Conservation (phyloP, 2,329 filamentous ascomycete species). For the Cadophora luteo-olivacea region DNA sequence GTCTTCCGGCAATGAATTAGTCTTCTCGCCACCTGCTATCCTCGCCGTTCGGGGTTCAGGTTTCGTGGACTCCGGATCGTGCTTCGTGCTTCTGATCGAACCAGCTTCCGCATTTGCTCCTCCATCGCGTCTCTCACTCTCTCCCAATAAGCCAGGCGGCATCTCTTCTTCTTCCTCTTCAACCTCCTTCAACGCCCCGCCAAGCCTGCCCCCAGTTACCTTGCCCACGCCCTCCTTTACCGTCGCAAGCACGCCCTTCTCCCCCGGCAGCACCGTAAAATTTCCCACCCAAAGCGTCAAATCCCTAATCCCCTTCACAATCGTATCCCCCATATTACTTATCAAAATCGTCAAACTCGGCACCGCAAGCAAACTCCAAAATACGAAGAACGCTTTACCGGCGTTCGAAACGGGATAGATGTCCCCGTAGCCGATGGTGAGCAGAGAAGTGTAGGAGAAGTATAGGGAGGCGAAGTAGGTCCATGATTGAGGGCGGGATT, state of each 20-base stretch:
- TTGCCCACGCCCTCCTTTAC: slow-evolving; percentile 52
- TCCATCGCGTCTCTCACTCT: slow-evolving; percentile 27
- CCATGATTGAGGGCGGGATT: slow-evolving; percentile 60
- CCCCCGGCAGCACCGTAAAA: slow-evolving; percentile 66
- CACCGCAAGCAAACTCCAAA: slow-evolving; percentile 86
- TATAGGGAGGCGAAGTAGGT: slow-evolving; percentile 84
- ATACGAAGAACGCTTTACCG: slow-evolving; percentile 87
- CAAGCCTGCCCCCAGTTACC: slow-evolving; percentile 53
- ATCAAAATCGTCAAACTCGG: slow-evolving; percentile 90
- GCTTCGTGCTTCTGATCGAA: slow-evolving; percentile 31
- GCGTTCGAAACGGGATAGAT: slow-evolving; percentile 77
- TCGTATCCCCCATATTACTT: slow-evolving; percentile 82
- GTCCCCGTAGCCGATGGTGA: slow-evolving; percentile 90
- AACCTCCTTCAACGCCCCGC: slow-evolving; percentile 47
- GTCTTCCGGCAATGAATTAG: slow-evolving; percentile 43
- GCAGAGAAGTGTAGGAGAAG: slow-evolving; percentile 82
- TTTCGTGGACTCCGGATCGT: slow-evolving; percentile 36
- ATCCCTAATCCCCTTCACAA: slow-evolving; percentile 69
- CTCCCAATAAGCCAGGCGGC: slow-evolving; percentile 52
- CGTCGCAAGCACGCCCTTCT: slow-evolving; percentile 55
- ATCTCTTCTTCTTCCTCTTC: slow-evolving; percentile 39
- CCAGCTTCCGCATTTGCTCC: slow-evolving; percentile 18
- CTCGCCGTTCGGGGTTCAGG: slow-evolving; percentile 26
- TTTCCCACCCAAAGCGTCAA: slow-evolving; percentile 62
- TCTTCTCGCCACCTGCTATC: slow-evolving; percentile 25